phyloP scores from a whole-genome alignment of 140 eudicot genomes.

The Senecio squalidus region DNA sequence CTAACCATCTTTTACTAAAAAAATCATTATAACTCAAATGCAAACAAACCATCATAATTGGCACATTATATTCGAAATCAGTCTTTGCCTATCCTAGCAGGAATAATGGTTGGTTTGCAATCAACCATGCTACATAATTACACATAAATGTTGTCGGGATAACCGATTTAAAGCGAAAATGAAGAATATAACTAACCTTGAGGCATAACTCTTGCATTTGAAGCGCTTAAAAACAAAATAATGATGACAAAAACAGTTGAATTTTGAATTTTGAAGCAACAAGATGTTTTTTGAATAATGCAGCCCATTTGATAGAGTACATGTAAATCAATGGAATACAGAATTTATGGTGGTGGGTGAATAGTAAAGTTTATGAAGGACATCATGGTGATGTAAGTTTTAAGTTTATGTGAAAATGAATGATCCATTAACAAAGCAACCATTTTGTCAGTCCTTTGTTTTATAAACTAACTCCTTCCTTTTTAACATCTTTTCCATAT shows the following conservation, averaged over 20 bases:
- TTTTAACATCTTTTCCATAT: background rate
- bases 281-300: constrained; percentile 1
- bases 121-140: background rate
- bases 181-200: constrained; percentile 21
- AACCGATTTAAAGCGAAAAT: background rate
- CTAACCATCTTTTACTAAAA: background rate
- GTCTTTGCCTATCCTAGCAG: background rate
- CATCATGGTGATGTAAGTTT: background rate
- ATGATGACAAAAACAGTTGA: constrained; percentile 12
- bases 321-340: background rate
- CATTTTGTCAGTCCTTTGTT: constrained; percentile 17
- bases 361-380: background rate
- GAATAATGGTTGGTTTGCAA: too few species aligned
- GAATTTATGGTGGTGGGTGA: too few species aligned
- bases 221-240: constrained; percentile 14
- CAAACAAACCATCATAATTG: too few species aligned
- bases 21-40: too few species aligned
- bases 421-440: constrained; percentile 1
- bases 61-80: background rate
- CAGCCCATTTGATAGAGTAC: too few species aligned
- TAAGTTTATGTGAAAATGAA: constrained; percentile 4
- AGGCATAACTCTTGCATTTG: constrained; percentile 16
- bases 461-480: constrained; percentile 1
- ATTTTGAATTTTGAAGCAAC: constrained; percentile 8
- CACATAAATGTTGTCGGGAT: background rate